Evolutionary conservation across 768 basidiomycete genomes (phyloP), one percentile per base, ranked within the genome.

Genomic region (Boletus rubescentipes): DNA sequence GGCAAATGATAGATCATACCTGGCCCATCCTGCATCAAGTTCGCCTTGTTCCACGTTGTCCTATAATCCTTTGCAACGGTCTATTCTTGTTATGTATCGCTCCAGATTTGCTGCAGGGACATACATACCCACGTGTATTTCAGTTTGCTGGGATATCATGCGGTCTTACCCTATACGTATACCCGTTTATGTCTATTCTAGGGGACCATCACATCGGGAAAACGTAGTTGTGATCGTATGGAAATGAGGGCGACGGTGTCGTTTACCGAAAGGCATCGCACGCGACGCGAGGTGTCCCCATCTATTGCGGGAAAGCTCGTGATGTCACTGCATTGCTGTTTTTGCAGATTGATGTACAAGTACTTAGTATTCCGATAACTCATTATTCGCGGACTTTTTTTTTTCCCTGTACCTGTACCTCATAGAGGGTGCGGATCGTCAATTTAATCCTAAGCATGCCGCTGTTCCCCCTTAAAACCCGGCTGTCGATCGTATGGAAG

Each of bases 391-490:
- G 60, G 55, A 53, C 50, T 49, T 53, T 42, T 15, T 14, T 9
- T 53, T 42, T 15, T 14, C 9, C 20, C n/a, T 34, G 37, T 47
- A 30, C 10, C 26, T 34, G 29, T 45, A 18, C 15, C 6, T 36
- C 21, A 29, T 45, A 43, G 29, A 44, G 38, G 42, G 20, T 58
- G 56, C 51, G 60, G 61, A 59, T 61, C 61, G 56, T 48, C 56
- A 54, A 59, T 46, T 49, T 46, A 40, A 32, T 36, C 37, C 15
- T 34, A n/a, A 42, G 36, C 8, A 7, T 29, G 34, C 42, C 29
- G 34, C n/a, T 23, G n/a, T 9, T 18, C n/a, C 3, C 46, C 58
- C 48, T 58, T 51, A 37, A 15, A 35, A 34, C 10, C 11, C 6
- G 36, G 55, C 21, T 16, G 39, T 32, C 39, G 30, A 49, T 57